Evolutionary conservation across 2,329 filamentous ascomycete species (phyloP).

Genomic region (Aspergillus tanneri): DNA sequence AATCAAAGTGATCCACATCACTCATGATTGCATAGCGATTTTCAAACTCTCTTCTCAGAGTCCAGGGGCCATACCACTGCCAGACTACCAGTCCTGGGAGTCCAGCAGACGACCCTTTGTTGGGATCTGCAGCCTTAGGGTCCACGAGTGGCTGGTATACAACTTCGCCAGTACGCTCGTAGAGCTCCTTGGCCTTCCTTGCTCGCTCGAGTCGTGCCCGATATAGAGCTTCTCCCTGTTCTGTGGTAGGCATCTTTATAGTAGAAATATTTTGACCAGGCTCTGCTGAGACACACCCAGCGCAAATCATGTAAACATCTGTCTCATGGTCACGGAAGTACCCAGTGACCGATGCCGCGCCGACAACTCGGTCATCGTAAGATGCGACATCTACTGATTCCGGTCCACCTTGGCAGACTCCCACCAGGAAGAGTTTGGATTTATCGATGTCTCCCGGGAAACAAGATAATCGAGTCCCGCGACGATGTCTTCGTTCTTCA

Average conservation of each 20-base stretch:
- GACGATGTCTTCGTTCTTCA: constrained; percentile 33
- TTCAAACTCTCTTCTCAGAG: constrained; percentile 29
- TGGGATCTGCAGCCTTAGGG: constrained; percentile 24
- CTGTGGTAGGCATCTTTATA: constrained; percentile 29
- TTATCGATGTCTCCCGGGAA: constrained; percentile 25
- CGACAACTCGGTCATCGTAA: constrained; percentile 23
- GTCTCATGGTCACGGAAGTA: constrained; percentile 32
- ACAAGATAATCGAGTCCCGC: constrained; percentile 31
- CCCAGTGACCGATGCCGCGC: constrained; percentile 26
- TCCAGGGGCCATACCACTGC: constrained; percentile 34
- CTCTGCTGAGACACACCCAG: constrained; percentile 26
- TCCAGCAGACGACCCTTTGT: constrained; percentile 25
- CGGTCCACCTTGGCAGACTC: constrained; percentile 32
- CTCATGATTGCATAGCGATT: constrained; percentile 35
- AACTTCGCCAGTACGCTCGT: constrained; percentile 30
- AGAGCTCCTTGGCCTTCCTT: constrained; percentile 25
- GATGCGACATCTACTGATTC: constrained; percentile 32
- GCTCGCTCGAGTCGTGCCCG: constrained; percentile 25
- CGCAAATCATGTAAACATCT: constrained; percentile 33
- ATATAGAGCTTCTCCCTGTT: constrained; percentile 30
- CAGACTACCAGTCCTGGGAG: constrained; percentile 31
- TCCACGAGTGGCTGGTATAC: constrained; percentile 29
- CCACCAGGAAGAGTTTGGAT: constrained; percentile 29
- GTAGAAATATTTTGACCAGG: constrained; percentile 25
- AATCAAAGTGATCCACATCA: constrained; percentile 32